Evolutionary conservation across 768 basidiomycete species (phyloP), one percentile per base, ranked within the genome.

Genomic region (Suillus paluster): DNA sequence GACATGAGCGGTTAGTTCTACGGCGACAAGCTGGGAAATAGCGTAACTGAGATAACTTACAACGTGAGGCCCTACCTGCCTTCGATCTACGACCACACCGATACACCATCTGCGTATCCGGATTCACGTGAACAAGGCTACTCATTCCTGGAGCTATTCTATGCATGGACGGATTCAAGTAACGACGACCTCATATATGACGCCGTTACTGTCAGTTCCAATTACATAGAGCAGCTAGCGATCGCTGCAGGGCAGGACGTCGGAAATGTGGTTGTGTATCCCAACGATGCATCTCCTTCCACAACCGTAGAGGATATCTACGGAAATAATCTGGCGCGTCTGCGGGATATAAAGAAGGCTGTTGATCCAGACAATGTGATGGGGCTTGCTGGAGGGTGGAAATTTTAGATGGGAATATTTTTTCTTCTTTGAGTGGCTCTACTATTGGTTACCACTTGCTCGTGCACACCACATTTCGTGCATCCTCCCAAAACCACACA

Each of bases 341-440:
- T 89, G 62, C 63, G 68, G 58, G 63, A 57, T 12, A 70, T 88
- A 14, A 85, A 83, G 67, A 66, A 62, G 60, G 58, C 53, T 23
- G 77, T 84, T n/a, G n/a, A n/a, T n/a, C n/a, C n/a, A n/a, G n/a
- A n/a, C n/a, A n/a, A n/a, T n/a, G n/a, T n/a, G n/a, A 90, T 91
- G 87, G 81, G 80, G 15, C 80, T 88, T n/a, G 79, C 88, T n/a
- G 88, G 88, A 5, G 89, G 88, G 9, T 89, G 81, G 71, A 89
- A 87, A 72, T 73, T 85, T 23, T 27, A 27, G 17, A 19, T n/a
- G n/a, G n/a, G n/a, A n/a, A n/a, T n/a, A n/a, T n/a, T n/a, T n/a
- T n/a, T n/a, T n/a, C n/a, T n/a, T n/a, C n/a, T n/a, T n/a, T n/a
- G n/a, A n/a, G n/a, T n/a, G n/a, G n/a, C n/a, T n/a, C n/a, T 30